Base-by-base conservation (phyloP, 192 early-diverging fungal genomes). In the Pilobolus umbonatus region DNA sequence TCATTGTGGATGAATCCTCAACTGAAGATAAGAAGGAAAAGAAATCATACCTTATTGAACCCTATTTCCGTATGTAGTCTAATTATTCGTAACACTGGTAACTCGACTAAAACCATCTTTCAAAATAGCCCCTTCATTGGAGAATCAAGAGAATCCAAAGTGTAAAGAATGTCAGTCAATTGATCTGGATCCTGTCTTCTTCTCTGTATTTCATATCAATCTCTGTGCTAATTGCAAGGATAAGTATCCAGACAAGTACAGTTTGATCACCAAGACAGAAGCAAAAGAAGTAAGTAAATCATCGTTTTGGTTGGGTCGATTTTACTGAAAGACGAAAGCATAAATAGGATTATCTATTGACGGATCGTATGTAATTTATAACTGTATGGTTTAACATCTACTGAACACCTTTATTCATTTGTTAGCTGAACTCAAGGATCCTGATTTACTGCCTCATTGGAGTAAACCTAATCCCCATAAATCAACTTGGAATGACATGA, bases 401-500 rank as follows among this genome's bases (percentile, higher is more conserved):
- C 22, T 28, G 36, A 38, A 46, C 9, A 45, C 39, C 22, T 21
- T 24, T 7, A 51, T 25, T 44, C 34, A 43, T 35, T 35, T 24
- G 24, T 9, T 24, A 82, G 82, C 84, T 9, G 95, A 98, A 75
- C 73, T 98, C n/a, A 75, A 84, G 6, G 94, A 96, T 67, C 65
- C 67, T 4, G 80, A 83, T 15, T 62, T 84, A 36, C 78, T 99
- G 24, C 90, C 92, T 0, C 76, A 78, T 40, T 95, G 92, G 88
- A 82, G 87, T 31, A 86, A 88, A 60, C 86, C 93, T 26, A 99
- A 99, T 63, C 96, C 96, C 25, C 90, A 89, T 61, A 97, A 96
- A 60, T 82, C 88, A 0, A 94, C 92, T 2, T 99, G 93, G 85
- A 92, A 91, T 75, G 93, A 93, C 73, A 99, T 99, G 96, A 83